Evolutionary conservation across 2,329 filamentous ascomycete species (phyloP), one percentile per base, ranked within the genome.

Genomic region (Ceratocystis huliohia): DNA sequence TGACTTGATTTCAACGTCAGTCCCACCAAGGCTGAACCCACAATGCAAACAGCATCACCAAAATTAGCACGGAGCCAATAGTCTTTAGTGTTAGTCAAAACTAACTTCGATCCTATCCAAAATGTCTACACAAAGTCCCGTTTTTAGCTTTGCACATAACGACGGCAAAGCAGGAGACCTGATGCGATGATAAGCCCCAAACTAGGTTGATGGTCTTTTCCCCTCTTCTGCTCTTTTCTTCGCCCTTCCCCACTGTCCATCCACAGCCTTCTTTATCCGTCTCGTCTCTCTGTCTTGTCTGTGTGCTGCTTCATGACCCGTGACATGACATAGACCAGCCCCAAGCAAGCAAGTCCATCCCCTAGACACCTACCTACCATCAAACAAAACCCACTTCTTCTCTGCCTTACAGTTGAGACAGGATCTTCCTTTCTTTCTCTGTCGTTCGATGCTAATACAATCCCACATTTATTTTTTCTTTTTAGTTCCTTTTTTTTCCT

Each of bases 351-450:
- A 13, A 25, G 37, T 41, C 10, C 10, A 13, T 41, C 13, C 37
- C 37, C 22, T 53, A 53, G 25, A 53, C 17, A 20, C 28, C 15
- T 59, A n/a, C 56, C 2, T 37, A n/a, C 25, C 56, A 59, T 33
- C 37, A 41, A 33, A 59, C 20, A n/a, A 59, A 59, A 59, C 56
- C 56, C 56, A 59, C 56, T 59, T 53, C 56, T 59, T 59, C 56
- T 33, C 56, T 28, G 56, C 56, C 56, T 20, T 59, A n/a, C 17
- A n/a, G 7, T 37, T 37, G 28, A 33, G 56, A 59, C 56, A 59
- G n/a, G 56, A 59, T 59, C 56, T 37, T 37, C 56, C 56, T 37
- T 59, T 10, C 4, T 53, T 25, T n/a, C 22, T 13, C 56, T 57
- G 53, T 15, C 6, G 46, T n/a, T n/a, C n/a, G 17, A 20, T 48